Base-by-base conservation (phyloP, 108 stramenopile species). In the Cyclotella choctawhatcheeana region DNA sequence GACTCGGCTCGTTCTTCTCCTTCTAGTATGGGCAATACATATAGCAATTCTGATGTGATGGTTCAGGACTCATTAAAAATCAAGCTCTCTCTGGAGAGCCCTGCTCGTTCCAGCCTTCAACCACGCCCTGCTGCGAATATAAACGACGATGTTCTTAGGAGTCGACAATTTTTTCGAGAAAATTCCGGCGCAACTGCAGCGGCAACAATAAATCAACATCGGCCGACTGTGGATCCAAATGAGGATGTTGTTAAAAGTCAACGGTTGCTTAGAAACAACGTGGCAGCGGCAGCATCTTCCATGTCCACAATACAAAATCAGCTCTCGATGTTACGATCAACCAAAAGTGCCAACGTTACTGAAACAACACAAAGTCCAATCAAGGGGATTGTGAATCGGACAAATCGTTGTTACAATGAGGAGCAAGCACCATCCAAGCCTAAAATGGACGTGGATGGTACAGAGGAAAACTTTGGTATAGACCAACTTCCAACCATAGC, bases 1-100 rank as follows among this genome's bases (percentile, higher is more conserved):
- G 63, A 64, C 45, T 64, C 63, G 10, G 44, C 44, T 31, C 44
- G 29, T 48, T 64, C 63, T 48, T 30, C 44, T 48, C 63, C 63
- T 14, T 64, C 63, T 21, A 60, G 59, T 44, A 64, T 64, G 44
- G 44, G 44, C 16, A 64, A 64, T 48, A 47, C 59, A 3, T 48
- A 64, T 29, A 47, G 30, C 48, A 14, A 26, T 60, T 40, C 59
- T 30, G 10, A 2, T 24, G 24, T 43, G 40, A 6, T 20, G 21
- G 14, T 22, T 43, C 12, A 47, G 6, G 35, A 21, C 12, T 6
- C 59, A 5, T 35, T 22, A 24, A 60, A 21, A 60, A 24, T 24
- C 21, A 60, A 60, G 59, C 59, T 37, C 26, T 20, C 59, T 10
- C 37, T 24, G 34, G 40, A 13, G n/a, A n/a, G n/a, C n/a, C n/a